These are phyloP conservation scores for Calocybe cyanea DNA, from an alignment of 768 basidiomycete species.

Conservation along the genomic window DNA sequence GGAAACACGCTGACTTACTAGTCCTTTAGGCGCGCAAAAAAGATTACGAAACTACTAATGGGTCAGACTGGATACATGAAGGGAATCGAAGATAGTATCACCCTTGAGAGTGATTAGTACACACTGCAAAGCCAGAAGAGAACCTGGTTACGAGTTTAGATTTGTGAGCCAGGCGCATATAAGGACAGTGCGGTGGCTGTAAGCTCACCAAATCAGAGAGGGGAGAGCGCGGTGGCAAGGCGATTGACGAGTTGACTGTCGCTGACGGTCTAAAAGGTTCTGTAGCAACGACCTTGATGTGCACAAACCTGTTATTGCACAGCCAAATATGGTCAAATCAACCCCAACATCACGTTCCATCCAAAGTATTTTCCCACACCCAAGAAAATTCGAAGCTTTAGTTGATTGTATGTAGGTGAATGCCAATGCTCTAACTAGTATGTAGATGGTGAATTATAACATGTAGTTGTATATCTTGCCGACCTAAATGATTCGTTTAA, in stretches of 20 bases:
- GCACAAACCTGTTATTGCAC: slow-evolving; percentile 31
- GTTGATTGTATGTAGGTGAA: no score
- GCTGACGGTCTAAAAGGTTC: slow-evolving; percentile 36
- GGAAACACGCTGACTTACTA: slow-evolving; percentile 13
- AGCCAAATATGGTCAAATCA: slow-evolving; percentile 33
- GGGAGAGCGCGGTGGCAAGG: slow-evolving; percentile 19
- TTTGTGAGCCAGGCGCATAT: neutral
- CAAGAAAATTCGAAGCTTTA: neutral
- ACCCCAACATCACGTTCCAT: slow-evolving; percentile 18
- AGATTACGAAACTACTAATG: slow-evolving; percentile 18
- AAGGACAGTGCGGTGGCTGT: slow-evolving; percentile 2
- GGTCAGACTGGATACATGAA: slow-evolving; percentile 18
- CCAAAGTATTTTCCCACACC: slow-evolving; percentile 17
- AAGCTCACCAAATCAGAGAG: slow-evolving; percentile 16
- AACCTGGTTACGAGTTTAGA: slow-evolving; percentile 10
- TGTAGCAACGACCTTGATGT: slow-evolving; percentile 42
- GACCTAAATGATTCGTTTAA: no score
- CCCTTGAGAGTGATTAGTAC: slow-evolving; percentile 21
- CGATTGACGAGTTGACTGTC: slow-evolving; percentile 32
- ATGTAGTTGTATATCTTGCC: no score
- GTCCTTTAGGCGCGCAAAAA: slow-evolving; percentile 15
- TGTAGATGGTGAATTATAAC: no score
- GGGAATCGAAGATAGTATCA: slow-evolving; percentile 28
- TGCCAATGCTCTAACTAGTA: no score
- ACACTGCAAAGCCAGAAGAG: slow-evolving; percentile 23